Percentiles rank a stretch among this genome's conserved stretches.
Evolutionary conservation across 2,329 filamentous ascomycete genomes (phyloP).

Genomic region (Pestalotiopsis sp.): DNA sequence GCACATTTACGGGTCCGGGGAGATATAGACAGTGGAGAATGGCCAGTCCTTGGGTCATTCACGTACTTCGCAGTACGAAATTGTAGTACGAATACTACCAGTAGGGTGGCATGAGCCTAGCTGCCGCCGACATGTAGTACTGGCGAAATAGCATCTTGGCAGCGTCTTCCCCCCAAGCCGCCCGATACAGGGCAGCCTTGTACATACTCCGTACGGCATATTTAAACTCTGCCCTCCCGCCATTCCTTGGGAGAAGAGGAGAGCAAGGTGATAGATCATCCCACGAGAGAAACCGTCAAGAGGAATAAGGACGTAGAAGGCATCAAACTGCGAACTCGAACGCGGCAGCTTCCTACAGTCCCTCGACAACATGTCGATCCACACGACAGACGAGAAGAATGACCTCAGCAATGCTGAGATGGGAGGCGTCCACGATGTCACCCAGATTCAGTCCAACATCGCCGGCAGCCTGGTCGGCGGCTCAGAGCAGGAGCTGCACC

Average conservation of each 20-base stretch:
- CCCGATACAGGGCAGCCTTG: neutral
- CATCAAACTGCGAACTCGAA: neutral
- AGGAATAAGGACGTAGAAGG: neutral
- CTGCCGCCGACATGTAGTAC: neutral
- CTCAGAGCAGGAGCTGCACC: slow-evolving; percentile 44
- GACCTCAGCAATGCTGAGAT: slow-evolving; percentile 10
- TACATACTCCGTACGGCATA: neutral
- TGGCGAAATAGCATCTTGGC: neutral
- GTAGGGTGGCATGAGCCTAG: too few species aligned
- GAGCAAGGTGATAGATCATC: neutral
- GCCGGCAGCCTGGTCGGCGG: slow-evolving; percentile 28
- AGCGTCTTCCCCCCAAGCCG: neutral
- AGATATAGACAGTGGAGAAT: neutral
- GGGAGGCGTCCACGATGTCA: slow-evolving; percentile 16
- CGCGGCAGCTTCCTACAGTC: neutral
- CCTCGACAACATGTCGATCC: neutral
- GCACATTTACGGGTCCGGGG: neutral
- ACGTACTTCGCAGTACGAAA: too few species aligned
- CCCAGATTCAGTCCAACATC: neutral
- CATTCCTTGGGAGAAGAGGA: neutral
- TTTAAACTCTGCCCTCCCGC: neutral
- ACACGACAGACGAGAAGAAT: slow-evolving; percentile 17
- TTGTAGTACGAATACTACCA: too few species aligned
- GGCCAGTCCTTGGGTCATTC: too few species aligned
- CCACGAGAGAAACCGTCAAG: neutral